Conservation (phyloP, 768 basidiomycete genomes). For the Coprinopsis marcescibilis region DNA sequence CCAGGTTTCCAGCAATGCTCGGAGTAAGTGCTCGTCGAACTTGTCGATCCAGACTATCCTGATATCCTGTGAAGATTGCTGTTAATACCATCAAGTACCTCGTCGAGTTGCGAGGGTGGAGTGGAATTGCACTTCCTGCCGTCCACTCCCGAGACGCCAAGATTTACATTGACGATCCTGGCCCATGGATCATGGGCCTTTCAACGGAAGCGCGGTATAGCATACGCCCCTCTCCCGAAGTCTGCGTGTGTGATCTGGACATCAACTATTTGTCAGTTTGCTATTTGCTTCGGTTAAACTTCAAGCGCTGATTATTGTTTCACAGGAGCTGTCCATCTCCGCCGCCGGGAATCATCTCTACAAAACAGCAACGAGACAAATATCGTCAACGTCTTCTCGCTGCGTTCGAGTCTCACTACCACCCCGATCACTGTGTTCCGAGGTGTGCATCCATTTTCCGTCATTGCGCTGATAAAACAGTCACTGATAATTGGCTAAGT, state of each 20-base stretch:
- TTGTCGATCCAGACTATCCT: neutral
- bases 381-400: conserved; percentile 67
- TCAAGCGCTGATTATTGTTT: conserved; percentile 10
- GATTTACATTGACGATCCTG: conserved; percentile 93
- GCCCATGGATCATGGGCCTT: conserved; percentile 93
- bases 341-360: conserved; percentile 66
- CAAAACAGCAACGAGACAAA: conserved; percentile 75
- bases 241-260: conserved; percentile 85
- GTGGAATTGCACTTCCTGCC: conserved; percentile 75
- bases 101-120: conserved; percentile 91
- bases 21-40: conserved; percentile 43
- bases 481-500: conserved; percentile 31
- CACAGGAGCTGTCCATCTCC: conserved; percentile 72
- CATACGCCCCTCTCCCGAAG: conserved; percentile 68
- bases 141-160: conserved; percentile 88
- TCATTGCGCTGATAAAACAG: neutral
- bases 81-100: conserved; percentile 90
- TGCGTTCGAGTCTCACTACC: conserved; percentile 83
- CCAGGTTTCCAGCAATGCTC: conserved; percentile 86
- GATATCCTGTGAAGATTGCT: conserved; percentile 50
- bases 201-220: conserved; percentile 81
- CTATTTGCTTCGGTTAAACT: neutral
- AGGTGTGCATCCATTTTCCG: conserved; percentile 34
- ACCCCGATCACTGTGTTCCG: conserved; percentile 82
- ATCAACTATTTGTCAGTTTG: conserved; percentile 68